Conservation (phyloP, 805 yeast genomes). For the Candida verbasci region DNA sequence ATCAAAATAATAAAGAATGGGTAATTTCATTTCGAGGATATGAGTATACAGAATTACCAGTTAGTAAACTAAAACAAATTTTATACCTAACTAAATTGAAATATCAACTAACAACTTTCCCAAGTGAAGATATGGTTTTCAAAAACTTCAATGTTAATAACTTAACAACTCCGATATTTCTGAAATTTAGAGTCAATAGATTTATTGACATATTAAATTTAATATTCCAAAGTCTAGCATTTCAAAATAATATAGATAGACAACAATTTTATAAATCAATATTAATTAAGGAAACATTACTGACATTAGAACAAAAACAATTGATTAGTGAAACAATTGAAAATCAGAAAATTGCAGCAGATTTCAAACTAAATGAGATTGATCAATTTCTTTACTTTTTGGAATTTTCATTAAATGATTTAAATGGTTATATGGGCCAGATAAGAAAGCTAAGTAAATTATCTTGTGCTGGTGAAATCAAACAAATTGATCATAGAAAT, state of each 20-base stretch:
- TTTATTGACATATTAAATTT: conserved; percentile 46
- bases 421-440: conserved; percentile 23
- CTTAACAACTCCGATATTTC: conserved; percentile 26
- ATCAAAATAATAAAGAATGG: conserved; percentile 29
- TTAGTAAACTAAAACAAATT: conserved; percentile 18
- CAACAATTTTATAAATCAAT: conserved; percentile 1
- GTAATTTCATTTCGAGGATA: conserved; percentile 18
- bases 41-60: conserved; percentile 10
- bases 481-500: conserved; percentile 26
- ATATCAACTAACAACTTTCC: conserved; percentile 17
- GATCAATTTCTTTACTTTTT: conserved; percentile 45
- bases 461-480: conserved; percentile 26
- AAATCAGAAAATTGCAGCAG: conserved; percentile 17
- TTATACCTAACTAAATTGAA: conserved; percentile 20
- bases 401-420: conserved; percentile 42
- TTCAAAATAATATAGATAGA: conserved; percentile 13
- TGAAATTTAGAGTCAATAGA: conserved; percentile 46
- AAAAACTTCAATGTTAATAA: conserved; percentile 23
- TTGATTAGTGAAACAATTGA: conserved; percentile 14
- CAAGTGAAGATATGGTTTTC: conserved; percentile 18
- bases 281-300: conserved; percentile 13
- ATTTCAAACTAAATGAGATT: conserved; percentile 20
- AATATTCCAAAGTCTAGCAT: conserved; percentile 39
- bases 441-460: conserved; percentile 35
- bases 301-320: conserved; percentile 31